Base-by-base conservation (phyloP, 352 stramenopile genomes). In the Pythium aquatile region DNA sequence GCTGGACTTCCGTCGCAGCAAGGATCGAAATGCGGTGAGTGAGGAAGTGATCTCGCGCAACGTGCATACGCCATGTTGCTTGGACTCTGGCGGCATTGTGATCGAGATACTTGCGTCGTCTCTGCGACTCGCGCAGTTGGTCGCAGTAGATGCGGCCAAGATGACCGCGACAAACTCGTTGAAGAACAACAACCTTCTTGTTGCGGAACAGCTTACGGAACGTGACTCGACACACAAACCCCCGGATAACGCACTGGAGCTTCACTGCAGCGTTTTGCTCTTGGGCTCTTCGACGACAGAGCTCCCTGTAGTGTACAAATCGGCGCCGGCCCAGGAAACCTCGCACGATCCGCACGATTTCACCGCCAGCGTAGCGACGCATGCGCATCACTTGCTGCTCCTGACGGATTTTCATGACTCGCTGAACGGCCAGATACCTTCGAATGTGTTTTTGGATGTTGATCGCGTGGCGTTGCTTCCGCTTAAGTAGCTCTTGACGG, bases 1-100 rank as follows among this genome's bases (percentile, higher is more conserved):
- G 80, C 74, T 98, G 93, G 33, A 98, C 90, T 73, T 98, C 89
- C 11, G 79, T 80, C 2, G 89, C 89, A 13, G 93, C 93, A 2
- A 97, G 62, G 40, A 81, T 74, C 5, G 74, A 82, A 49, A 95
- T 82, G 0, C 90, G 75, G 33, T 74, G 67, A 5, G 63, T 74
- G 26, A 94, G 68, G 55, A 86, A 97, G 60, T 79, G 58, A 4
- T 95, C 81, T 17, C 85, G 73, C 1, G 72, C 79, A 2, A 83
- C 58, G 55, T 96, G 84, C 90, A 97, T 98, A 10, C 80, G 81
- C 85, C 88, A 98, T 1, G 87, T 91, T 20, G 89, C 82, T 65
- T 98, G 92, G 28, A 98, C 48, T 58, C 89, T 94, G 5, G 85
- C 74, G 9, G 90, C 90, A 13, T 83, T 81, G 10, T 65, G 66